Evolutionary conservation across 192 early-diverging fungal species (phyloP), one percentile per base, ranked within the genome.

Genomic region (Entophlyctis helioformis): DNA sequence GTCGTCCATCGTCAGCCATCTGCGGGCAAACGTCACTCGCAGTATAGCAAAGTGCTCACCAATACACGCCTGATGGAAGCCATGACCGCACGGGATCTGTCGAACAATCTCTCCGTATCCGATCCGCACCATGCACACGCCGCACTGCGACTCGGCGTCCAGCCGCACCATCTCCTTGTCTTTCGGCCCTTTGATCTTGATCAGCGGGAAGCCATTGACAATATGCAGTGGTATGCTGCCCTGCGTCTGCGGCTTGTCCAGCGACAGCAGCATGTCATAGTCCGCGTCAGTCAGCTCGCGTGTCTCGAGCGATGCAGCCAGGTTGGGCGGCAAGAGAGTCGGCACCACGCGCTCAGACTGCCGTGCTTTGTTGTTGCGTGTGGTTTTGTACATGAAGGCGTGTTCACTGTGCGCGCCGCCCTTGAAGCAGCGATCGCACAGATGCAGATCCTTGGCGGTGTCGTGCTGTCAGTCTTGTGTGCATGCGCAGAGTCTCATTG

Each of bases 151-250:
- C 13, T 36, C 27, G 11, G n/a, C 32, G 27, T 42, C 46, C 19
- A 50, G 24, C 22, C 58, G 22, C n/a, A 62, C 34, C 31, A 36
- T 46, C n/a, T 44, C 36, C 15, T 20, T 22, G 35, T 53, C 50
- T 1, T 2, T 42, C 7, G 51, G n/a, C 20, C 29, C 34, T 0
- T 34, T 42, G 1, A 51, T 46, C n/a, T n/a, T n/a, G n/a, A n/a
- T n/a, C n/a, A n/a, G n/a, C 18, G 59, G 67, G 39, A 64, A 69
- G 2, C 46, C 38, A 38, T 46, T 63, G 32, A 69, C 51, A 21
- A 69, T 49, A 46, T 64, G 67, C 16, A 69, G 38, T 3, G 67
- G 67, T n/a, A 63, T 46, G 23, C 18, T 34, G 3, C 66, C 66
- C 43, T 64, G 62, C 21, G 21, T 19, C 12, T 26, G 9, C 12